Base-by-base conservation (phyloP, 2,329 filamentous ascomycete species). In the Xylaria sp. region DNA sequence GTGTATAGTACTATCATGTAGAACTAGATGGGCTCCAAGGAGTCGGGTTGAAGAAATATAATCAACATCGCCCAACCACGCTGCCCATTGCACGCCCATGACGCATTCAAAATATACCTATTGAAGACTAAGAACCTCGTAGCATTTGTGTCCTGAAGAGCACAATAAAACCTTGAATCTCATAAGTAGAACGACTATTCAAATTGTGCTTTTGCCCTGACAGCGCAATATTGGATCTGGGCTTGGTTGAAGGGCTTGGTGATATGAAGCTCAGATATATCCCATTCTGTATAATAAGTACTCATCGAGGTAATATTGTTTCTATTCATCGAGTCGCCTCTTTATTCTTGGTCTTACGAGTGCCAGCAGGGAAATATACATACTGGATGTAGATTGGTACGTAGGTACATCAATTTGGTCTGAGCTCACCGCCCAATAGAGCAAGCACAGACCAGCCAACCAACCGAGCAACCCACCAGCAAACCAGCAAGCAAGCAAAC, bases 1-100 rank as follows among this genome's bases (percentile, higher is more conserved):
- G 20, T 70, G 68, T 70, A 68, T 64, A 70, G 36, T 68, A 55
- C 61, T 31, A 15, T 56, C 46, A 64, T 68, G 61, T 70, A 70
- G 60, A 67, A 63, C 20, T 63, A 63, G 46, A 60, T 28, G 12
- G 5, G 23, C 58, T 68, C 58, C 7, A 31, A 43, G 13, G 59
- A 58, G 65, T 52, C 41, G 28, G 18, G 23, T 25, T 64, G 69
- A 67, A 66, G 28, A 71, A 71, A 56, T 62, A 31, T 56, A 64
- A 57, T 55, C 55, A 48, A 57, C 23, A 6, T 31, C 33, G 25
- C 48, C 6, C 15, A 52, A 46, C 6, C 5, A n/a, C 18, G 20
- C 23, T 33, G 36, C 20, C 25, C 23, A 23, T 41, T 31, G 9
- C 3, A n/a, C 12, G 25, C 1, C 25, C 3, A 3, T 54, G 3